Conservation (phyloP, 139 green algal genomes). For the Limnomonas spitsbergensis region DNA sequence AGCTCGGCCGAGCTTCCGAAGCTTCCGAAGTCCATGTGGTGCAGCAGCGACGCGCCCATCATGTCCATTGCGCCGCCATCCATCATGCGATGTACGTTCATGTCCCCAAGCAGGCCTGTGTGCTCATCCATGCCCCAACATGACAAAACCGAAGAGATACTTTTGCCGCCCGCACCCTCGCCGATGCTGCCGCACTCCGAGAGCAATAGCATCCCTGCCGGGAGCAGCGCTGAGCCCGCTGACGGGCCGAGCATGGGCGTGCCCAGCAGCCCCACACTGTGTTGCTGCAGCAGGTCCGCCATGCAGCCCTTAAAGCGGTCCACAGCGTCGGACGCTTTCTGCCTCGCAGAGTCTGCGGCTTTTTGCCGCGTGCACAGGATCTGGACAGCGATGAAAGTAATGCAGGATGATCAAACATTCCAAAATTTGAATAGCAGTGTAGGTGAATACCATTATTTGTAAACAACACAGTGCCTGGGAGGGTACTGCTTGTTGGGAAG, state of each 20-base stretch:
- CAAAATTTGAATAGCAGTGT: too few relatives aligned
- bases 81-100: background rate
- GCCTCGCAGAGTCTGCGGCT: background rate
- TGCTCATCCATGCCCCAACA: background rate
- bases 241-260: background rate
- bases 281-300: background rate
- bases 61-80: background rate
- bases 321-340: slow-evolving; percentile 11
- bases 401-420: background rate
- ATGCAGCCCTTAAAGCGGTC: slow-evolving; percentile 5
- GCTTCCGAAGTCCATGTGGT: background rate
- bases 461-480: too few relatives aligned
- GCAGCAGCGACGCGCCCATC: background rate
- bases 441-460: too few relatives aligned
- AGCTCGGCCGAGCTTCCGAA: background rate
- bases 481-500: background rate
- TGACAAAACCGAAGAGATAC: background rate
- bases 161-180: background rate
- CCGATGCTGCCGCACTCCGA: background rate
- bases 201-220: background rate
- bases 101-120: background rate
- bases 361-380: slow-evolving; percentile 9
- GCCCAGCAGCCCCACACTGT: background rate
- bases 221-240: background rate
- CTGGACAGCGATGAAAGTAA: background rate